Evolutionary conservation across 495 filamentous ascomycete species (phyloP), one percentile per base, ranked within the genome.

Genomic region (Penicillium arizonense): DNA sequence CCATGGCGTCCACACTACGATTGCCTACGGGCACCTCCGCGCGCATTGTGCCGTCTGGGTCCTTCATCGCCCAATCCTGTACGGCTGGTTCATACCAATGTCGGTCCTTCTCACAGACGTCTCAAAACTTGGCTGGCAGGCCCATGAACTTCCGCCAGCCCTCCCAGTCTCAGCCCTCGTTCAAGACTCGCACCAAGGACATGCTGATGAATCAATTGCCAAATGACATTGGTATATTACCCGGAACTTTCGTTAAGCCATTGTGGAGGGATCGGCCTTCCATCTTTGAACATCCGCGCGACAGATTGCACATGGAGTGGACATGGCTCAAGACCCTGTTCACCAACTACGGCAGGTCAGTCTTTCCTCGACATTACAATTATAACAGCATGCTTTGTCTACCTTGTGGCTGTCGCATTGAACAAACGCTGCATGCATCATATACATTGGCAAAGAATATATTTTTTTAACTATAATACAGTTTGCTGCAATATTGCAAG

Each of bases 201-300:
- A 44, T 68, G 18, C 37, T 54, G 10, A 50, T 50, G 8, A 21
- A 53, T 2, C 59, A 72, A 11, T 26, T 78, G 21, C 74, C 73
- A 5, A 70, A 76, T 50, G 82, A 86, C 64, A 60, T 84, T 32
- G 82, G 82, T 14, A 36, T 84, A 14, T 63, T 85, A 41, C 65
- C 67, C 32, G 77, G 81, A 58, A 87, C 84, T 5, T 85, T 84
- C 55, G 70, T 87, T 18, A 75, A 73, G 66, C 84, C 82, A n/a
- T 67, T 77, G 11, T 77, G 80, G 69, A 62, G 58, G 32, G 80
- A 83, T 45, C 67, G 78, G 56, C 82, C 84, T 9, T 81, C 81
- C 4, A 56, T 85, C 37, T 79, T 85, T 64, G 36, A 56, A 8
- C 53, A 67, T 6, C 82, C 79, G 23, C 53, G 57, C 44, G 64